Evolutionary conservation across 352 stramenopile genomes (phyloP).

Genomic region (Pythium coloratum): DNA sequence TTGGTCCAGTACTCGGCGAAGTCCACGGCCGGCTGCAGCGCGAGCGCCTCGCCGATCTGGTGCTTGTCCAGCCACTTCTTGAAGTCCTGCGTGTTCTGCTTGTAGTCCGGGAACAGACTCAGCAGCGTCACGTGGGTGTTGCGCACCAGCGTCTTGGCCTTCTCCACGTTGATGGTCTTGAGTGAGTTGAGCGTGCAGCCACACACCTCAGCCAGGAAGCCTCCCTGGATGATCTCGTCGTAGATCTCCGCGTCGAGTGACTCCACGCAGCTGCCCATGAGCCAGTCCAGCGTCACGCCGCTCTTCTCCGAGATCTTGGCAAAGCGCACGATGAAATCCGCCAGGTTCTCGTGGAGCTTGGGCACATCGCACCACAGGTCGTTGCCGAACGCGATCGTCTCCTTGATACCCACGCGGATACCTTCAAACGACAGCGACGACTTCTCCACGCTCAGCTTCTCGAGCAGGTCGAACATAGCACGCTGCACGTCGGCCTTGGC

Average conservation of each 20-base stretch:
- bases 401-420: conserved; percentile 59
- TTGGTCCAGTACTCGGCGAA: conserved; percentile 52
- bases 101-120: conserved; percentile 54
- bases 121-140: conserved; percentile 55
- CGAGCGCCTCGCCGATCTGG: conserved; percentile 51
- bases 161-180: conserved; percentile 39
- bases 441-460: conserved; percentile 65
- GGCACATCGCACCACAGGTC: conserved; percentile 83
- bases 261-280: conserved; percentile 50
- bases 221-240: conserved; percentile 70
- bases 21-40: conserved; percentile 54
- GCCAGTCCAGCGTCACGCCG: conserved; percentile 68
- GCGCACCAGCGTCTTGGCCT: conserved; percentile 50
- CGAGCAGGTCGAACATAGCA: conserved; percentile 68
- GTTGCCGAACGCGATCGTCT: conserved; percentile 56
- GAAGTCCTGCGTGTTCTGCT: conserved; percentile 51
- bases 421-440: conserved; percentile 55
- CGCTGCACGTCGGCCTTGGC: conserved; percentile 53
- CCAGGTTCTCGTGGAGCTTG: conserved; percentile 77
- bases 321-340: conserved; percentile 70
- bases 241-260: conserved; percentile 54
- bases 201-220: conserved; percentile 55
- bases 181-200: conserved; percentile 54
- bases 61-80: conserved; percentile 73
- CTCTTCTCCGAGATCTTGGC: conserved; percentile 60